These are phyloP conservation scores for Pichia ethanolica DNA, from an alignment of 805 yeast species.

Conservation along the genomic window DNA sequence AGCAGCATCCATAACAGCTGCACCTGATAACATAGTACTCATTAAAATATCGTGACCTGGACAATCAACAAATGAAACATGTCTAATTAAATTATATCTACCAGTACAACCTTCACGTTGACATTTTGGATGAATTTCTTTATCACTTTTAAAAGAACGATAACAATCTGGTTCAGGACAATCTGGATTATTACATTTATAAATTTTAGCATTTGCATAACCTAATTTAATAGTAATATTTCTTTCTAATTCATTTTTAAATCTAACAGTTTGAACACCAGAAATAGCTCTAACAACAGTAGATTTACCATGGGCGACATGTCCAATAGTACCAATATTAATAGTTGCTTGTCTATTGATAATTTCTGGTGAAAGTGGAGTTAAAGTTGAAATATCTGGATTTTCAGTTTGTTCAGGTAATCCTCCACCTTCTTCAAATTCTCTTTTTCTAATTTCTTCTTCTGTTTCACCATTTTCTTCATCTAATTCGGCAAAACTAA, in stretches of 20 bases:
- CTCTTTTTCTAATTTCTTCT: slow-evolving; percentile 71
- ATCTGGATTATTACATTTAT: slow-evolving; percentile 76
- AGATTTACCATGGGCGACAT: slow-evolving; percentile 98
- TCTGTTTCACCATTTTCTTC: slow-evolving; percentile 50
- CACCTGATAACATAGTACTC: slow-evolving; percentile 99
- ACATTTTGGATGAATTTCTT: slow-evolving; percentile 91
- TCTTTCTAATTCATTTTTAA: slow-evolving; percentile 98
- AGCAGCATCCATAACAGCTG: slow-evolving; percentile 99
- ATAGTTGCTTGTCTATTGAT: slow-evolving; percentile 98
- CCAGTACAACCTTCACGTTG: slow-evolving; percentile 83
- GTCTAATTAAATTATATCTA: slow-evolving; percentile 85
- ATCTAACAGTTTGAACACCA: slow-evolving; percentile 98
- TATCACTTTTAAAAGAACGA: slow-evolving; percentile 88
- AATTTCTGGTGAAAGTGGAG: slow-evolving; percentile 90
- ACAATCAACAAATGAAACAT: slow-evolving; percentile 97
- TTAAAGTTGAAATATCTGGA: slow-evolving; percentile 74
- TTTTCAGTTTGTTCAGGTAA: slow-evolving; percentile 91
- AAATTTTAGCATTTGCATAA: slow-evolving; percentile 97
- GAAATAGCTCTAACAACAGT: slow-evolving; percentile 97
- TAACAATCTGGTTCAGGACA: slow-evolving; percentile 95
- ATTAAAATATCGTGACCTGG: slow-evolving; percentile 99
- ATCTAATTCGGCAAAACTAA: slow-evolving; percentile 71
- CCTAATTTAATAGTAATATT: slow-evolving; percentile 97
- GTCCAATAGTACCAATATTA: slow-evolving; percentile 98
- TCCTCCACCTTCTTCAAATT: slow-evolving; percentile 97